Evolutionary conservation across 805 yeast species (phyloP).

Genomic region (Metschnikowia lunata): DNA sequence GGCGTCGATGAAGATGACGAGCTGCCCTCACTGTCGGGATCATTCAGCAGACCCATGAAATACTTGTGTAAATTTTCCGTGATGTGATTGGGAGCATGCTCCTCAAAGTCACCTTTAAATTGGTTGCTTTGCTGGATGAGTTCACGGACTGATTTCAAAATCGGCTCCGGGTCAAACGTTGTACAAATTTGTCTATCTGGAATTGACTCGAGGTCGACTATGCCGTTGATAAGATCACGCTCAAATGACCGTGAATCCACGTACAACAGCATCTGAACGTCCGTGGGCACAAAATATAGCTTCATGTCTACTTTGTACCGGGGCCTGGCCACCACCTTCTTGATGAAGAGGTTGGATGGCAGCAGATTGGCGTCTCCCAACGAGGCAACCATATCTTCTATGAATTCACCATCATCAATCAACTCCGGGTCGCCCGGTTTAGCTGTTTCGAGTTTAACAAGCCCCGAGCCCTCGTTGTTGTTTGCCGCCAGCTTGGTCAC

Average conservation of each 20-base stretch:
- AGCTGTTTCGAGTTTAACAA: slow-evolving; percentile 52
- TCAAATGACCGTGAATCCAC: slow-evolving; percentile 48
- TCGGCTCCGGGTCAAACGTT: slow-evolving; percentile 13
- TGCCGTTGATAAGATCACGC: slow-evolving; percentile 48
- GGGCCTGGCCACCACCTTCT: slow-evolving; percentile 57
- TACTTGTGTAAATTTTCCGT: slow-evolving; percentile 12
- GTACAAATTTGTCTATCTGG: slow-evolving; percentile 17
- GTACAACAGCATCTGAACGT: slow-evolving; percentile 35
- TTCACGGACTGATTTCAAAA: slow-evolving; percentile 7
- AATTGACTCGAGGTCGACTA: slow-evolving; percentile 31
- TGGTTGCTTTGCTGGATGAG: slow-evolving; percentile 9
- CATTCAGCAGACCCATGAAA: slow-evolving; percentile 8
- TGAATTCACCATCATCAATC: slow-evolving; percentile 46
- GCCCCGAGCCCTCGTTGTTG: slow-evolving; percentile 48
- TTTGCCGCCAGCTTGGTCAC: slow-evolving; percentile 53
- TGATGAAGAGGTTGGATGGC: slow-evolving; percentile 48
- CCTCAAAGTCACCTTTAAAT: slow-evolving; percentile 4
- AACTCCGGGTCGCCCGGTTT: slow-evolving; percentile 48
- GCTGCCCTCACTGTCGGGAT: slow-evolving; percentile 4
- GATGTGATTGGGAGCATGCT: slow-evolving; percentile 14
- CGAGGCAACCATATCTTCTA: slow-evolving; percentile 34
- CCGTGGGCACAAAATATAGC: slow-evolving; percentile 49
- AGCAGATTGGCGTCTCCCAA: slow-evolving; percentile 40
- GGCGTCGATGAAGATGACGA: slow-evolving; percentile 5
- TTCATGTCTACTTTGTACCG: slow-evolving; percentile 61